Base-by-base conservation (phyloP, 2,329 filamentous ascomycete genomes). In the Emergomyces pasteurianus region DNA sequence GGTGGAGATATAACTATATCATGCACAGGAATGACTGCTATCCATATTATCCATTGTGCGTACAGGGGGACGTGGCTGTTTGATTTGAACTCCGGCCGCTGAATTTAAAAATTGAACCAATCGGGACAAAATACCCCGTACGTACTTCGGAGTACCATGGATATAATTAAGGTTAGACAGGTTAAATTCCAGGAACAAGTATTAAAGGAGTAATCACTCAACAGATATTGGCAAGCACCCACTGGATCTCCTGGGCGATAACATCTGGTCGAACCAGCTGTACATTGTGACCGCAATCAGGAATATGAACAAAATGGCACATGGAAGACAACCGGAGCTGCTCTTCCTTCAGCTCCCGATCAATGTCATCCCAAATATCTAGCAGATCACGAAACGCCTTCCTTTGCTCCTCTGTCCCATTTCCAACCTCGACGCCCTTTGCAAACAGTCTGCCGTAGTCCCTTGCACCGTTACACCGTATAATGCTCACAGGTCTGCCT, bases 261-360 rank as follows among this genome's bases (percentile, higher is more conserved):
- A 73, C 65, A 49, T 76, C 74, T 16, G 74, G 75, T 47, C 67
- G 64, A 8, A 69, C 60, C 38, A 75, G 58, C 61, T 75, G 70
- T 10, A 76, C 67, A 65, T 75, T 68, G 66, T 77, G 75, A 2
- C 74, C 74, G 62, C 71, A 73, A 21, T 73, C 71, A 10, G 66
- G 63, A 38, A 75, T 21, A 62, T 72, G 63, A 9, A 74, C 67
- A 10, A 72, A 67, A 31, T 65, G 67, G 26, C 61, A 66, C 1
- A 64, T 70, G 9, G 66, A 67, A 0, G 73, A 75, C 46, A 77
- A 60, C 36, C 58, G 58, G 43, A 75, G 60, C 62, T 75, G 72
- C 26, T 72, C 70, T 53, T 66, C 66, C 61, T 71, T 70, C 54
- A 74, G 59, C 47, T 66, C 64, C 54, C 62, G 49, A 54, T 71